Evolutionary conservation across 2,329 filamentous ascomycete genomes (phyloP).

Genomic region (Pseudopyricularia javanii): DNA sequence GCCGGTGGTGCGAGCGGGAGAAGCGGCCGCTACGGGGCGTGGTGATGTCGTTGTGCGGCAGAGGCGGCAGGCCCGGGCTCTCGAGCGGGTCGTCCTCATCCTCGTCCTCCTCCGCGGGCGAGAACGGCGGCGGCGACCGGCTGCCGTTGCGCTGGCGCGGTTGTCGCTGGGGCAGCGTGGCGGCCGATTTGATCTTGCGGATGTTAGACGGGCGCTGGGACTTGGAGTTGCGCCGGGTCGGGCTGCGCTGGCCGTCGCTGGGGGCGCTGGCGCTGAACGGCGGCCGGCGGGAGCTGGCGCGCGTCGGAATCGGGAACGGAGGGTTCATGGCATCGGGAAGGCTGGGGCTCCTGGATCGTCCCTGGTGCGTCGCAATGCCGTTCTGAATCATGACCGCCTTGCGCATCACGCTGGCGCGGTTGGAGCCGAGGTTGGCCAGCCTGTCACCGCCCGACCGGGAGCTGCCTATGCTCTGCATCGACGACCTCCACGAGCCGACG

Average conservation of each 20-base stretch:
- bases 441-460: slow-evolving; percentile 17
- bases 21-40: slow-evolving; percentile 40
- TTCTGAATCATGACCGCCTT: slow-evolving; percentile 71
- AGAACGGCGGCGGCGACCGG: slow-evolving; percentile 53
- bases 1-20: slow-evolving; percentile 32
- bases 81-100: slow-evolving; percentile 28
- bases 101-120: slow-evolving; percentile 45
- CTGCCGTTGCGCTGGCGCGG: slow-evolving; percentile 33
- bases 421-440: slow-evolving; percentile 21
- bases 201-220: slow-evolving; percentile 39
- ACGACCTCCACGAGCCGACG: slow-evolving; percentile 15
- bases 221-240: slow-evolving; percentile 45
- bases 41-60: slow-evolving; percentile 62
- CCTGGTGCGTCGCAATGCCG: slow-evolving; percentile 57
- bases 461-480: slow-evolving; percentile 17
- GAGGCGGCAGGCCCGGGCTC: slow-evolving; percentile 58
- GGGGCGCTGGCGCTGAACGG: slow-evolving; percentile 51
- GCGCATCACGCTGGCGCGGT: slow-evolving; percentile 53
- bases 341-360: slow-evolving; percentile 53
- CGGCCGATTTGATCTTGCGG: slow-evolving; percentile 76
- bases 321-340: slow-evolving; percentile 50
- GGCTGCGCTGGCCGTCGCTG: slow-evolving; percentile 66
- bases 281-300: slow-evolving; percentile 74
- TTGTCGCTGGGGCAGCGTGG: slow-evolving; percentile 47
- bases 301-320: slow-evolving; percentile 82